Evolutionary conservation across 306 rosid species (phyloP), one percentile per base, ranked within the genome.

Genomic region (Corylus americana): DNA sequence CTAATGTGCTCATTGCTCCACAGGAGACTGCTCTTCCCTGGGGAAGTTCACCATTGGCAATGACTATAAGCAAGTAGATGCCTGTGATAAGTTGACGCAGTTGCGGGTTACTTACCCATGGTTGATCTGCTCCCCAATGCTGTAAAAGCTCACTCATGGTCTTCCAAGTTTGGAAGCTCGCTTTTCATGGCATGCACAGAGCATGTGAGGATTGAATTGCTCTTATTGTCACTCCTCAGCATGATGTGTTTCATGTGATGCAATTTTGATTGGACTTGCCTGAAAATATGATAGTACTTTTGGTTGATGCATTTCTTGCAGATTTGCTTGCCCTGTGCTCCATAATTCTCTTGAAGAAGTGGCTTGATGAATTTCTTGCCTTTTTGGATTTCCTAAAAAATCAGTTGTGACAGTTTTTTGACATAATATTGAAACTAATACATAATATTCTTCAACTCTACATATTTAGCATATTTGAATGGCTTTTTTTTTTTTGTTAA

Each of bases 11-110:
- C 3, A 11, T 45, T 2, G 7, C 55, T 55, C 45, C 49, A 71
- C 2, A 55, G 42, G 44, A 22, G 53, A n/a, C 7, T 47, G 11
- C 25, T 22, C 22, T 58, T 31, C 9, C 35, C 12, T 29, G 11
- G 29, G 22, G 73, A 82, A 53, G 77, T 29, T n/a, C 14, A 20
- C 70, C 64, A 47, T 47, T 47, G 11, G 62, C 70, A 67, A 50
- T 5, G 22, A 48, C 44, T 5, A 1, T 16, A 29, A 68, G 78
- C 58, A 45, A 27, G 44, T 25, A 25, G 20, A 63, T 44, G 35
- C 22, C 16, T 16, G 12, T 64, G 31, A 18, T 42, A 68, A 68
- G 51, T 68, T 42, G 72, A 11, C 8, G 51, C 72, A 42, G 8
- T 68, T 42, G 51, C 12, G 44, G 45, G 29, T n/a, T 48, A 4